Conservation (phyloP, 441 rosid genomes). For the Euphorbia schlechtendalii region DNA sequence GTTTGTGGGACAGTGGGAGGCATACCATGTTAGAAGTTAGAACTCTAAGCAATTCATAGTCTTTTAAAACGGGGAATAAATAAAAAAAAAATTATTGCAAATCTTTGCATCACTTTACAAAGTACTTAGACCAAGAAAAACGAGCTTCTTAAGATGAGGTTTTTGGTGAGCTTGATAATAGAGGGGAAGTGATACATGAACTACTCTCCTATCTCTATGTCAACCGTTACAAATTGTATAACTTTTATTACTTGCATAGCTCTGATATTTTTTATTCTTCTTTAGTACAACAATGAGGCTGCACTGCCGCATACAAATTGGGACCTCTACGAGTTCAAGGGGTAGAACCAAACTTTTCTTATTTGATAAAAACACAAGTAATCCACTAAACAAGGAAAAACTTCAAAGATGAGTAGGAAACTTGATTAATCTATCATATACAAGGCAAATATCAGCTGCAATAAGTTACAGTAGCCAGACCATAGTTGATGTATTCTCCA, state of each 20-base stretch:
- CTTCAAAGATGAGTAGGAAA: not conserved
- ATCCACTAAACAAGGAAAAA: conserved; percentile 2
- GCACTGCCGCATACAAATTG: not conserved
- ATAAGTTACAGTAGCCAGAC: not conserved
- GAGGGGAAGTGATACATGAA: not conserved
- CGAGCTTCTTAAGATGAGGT: not conserved
- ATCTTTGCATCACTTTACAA: not conserved
- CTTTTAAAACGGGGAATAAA: not conserved
- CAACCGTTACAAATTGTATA: not conserved
- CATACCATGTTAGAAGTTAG: not conserved
- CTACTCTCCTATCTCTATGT: not conserved
- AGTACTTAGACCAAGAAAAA: not conserved
- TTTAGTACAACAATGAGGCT: not conserved
- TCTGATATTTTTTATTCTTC: not conserved
- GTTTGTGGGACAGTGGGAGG: not conserved
- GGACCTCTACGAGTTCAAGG: not conserved
- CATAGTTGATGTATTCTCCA: not conserved
- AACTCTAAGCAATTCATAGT: not conserved
- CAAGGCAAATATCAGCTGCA: not conserved
- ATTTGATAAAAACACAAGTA: not conserved
- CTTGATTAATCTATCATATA: not conserved
- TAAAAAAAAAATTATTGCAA: not conserved
- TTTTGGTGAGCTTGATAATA: not conserved
- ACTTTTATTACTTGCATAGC: not conserved
- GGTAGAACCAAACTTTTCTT: not conserved